phyloP scores from a whole-genome alignment of 345 rosid genomes.

The Moricandia moricandioides region DNA sequence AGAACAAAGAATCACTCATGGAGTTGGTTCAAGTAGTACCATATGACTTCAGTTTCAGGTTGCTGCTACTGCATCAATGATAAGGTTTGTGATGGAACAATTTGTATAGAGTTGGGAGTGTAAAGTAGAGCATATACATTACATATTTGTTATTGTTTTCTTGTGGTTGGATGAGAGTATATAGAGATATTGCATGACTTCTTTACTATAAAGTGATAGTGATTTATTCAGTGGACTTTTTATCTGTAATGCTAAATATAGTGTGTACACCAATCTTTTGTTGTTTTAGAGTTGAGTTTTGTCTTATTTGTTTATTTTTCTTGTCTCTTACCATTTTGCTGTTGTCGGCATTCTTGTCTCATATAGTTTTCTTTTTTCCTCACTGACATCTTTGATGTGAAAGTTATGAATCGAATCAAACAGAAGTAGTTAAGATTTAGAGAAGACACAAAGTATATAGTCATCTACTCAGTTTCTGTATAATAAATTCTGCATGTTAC shows the following conservation, averaged over 20 bases:
- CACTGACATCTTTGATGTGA: not conserved
- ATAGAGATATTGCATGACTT: conserved; percentile 20
- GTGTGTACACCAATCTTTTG: conserved; percentile 26
- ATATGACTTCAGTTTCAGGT: conserved; percentile 78
- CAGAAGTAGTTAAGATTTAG: not conserved
- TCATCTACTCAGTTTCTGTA: too few species aligned
- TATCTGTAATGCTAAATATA: conserved; percentile 5
- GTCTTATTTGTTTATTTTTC: conserved; percentile 27
- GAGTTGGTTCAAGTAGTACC: conserved; percentile 70
- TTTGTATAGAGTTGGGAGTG: conserved; percentile 34
- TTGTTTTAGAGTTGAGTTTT: not conserved
- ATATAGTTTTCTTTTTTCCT: not conserved
- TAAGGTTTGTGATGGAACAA: conserved; percentile 1
- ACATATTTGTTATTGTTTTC: conserved; percentile 21
- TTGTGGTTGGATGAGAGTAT: conserved; percentile 8
- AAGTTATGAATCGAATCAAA: not conserved
- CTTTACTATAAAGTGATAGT: conserved; percentile 23
- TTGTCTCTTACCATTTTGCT: not conserved
- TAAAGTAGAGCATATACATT: conserved; percentile 20
- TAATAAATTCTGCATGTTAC: too few species aligned
- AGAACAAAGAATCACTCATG: conserved; percentile 45
- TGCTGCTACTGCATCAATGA: conserved; percentile 57
- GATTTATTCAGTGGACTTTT: conserved; percentile 24
- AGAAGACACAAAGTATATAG: not conserved
- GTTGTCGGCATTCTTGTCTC: conserved; percentile 15